Evolutionary conservation across 169 alveolate genomes (phyloP).

Genomic region (Eimeria brunetti): DNA sequence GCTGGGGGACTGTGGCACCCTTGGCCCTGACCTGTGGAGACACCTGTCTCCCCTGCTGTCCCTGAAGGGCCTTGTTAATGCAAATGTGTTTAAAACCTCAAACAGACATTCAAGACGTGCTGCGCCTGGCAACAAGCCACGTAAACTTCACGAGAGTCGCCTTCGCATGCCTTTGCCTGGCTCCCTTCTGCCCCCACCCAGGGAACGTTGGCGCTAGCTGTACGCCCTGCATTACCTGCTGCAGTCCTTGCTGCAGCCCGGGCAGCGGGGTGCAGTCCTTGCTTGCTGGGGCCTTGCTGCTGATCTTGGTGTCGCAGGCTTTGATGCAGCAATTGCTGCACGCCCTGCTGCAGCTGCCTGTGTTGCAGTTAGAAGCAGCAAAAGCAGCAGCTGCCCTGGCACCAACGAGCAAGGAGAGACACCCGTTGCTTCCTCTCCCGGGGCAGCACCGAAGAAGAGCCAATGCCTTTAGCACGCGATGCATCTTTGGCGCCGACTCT

Average conservation of each 20-base stretch:
- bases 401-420: not conserved
- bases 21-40: not conserved
- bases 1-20: not conserved
- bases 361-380: not conserved
- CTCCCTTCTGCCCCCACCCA: not conserved
- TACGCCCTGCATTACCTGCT: not conserved
- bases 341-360: constrained; percentile 4
- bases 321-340: not conserved
- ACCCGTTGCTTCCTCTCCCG: not conserved
- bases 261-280: constrained; percentile 5
- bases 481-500: constrained; percentile 39
- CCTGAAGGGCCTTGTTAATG: not conserved
- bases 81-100: not conserved
- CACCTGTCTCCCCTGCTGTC: not conserved
- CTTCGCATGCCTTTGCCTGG: not conserved
- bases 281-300: not conserved
- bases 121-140: constrained; percentile 8
- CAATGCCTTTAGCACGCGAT: not conserved
- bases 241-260: constrained; percentile 29
- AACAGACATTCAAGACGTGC: not conserved
- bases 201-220: not conserved
- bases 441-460: not conserved
- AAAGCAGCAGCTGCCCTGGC: not conserved
- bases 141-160: not conserved
- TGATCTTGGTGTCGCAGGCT: not conserved